Conservation (phyloP, 2,329 filamentous ascomycete genomes). For the Trichoderma sp. region DNA sequence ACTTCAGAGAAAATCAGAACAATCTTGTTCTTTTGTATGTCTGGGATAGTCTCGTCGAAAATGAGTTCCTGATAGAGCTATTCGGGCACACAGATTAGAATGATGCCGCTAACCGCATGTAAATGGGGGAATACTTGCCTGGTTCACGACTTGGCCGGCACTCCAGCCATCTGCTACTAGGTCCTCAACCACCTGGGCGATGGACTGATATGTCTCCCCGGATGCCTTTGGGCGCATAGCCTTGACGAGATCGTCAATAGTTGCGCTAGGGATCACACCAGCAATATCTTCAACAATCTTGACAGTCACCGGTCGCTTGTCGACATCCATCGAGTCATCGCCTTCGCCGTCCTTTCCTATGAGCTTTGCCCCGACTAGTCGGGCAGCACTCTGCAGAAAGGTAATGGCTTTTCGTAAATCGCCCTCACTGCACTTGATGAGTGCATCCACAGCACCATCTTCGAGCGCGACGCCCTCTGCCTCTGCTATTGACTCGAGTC, state of each 20-base stretch:
- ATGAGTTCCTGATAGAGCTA: slow-evolving; percentile 80
- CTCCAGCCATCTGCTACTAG: slow-evolving; percentile 98
- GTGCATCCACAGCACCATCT: slow-evolving; percentile 73
- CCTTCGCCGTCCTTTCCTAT: slow-evolving; percentile 47
- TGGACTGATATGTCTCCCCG: slow-evolving; percentile 64
- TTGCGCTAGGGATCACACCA: slow-evolving; percentile 78
- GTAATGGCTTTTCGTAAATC: slow-evolving; percentile 96
- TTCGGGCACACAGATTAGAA: background rate
- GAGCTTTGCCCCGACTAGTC: slow-evolving; percentile 69
- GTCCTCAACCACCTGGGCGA: slow-evolving; percentile 79
- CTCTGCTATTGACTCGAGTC: slow-evolving; percentile 78
- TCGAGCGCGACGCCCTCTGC: slow-evolving; percentile 75
- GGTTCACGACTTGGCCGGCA: slow-evolving; percentile 78
- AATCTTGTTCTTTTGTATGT: slow-evolving; percentile 86
- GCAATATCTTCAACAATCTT: slow-evolving; percentile 90
- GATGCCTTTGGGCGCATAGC: slow-evolving; percentile 71
- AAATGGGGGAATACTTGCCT: slow-evolving; percentile 49
- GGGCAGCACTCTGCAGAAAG: slow-evolving; percentile 89
- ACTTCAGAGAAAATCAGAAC: slow-evolving; percentile 87
- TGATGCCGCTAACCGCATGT: slow-evolving; percentile 22
- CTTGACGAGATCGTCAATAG: slow-evolving; percentile 66
- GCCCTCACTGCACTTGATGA: slow-evolving; percentile 86
- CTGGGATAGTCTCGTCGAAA: slow-evolving; percentile 77
- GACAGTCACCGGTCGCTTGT: slow-evolving; percentile 64
- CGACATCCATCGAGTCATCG: slow-evolving; percentile 61